Percentiles rank a stretch among this genome's conserved stretches.
These are phyloP conservation scores for Trichoderma sp. DNA, from an alignment of 2,329 filamentous ascomycete species.

Conservation along the genomic window DNA sequence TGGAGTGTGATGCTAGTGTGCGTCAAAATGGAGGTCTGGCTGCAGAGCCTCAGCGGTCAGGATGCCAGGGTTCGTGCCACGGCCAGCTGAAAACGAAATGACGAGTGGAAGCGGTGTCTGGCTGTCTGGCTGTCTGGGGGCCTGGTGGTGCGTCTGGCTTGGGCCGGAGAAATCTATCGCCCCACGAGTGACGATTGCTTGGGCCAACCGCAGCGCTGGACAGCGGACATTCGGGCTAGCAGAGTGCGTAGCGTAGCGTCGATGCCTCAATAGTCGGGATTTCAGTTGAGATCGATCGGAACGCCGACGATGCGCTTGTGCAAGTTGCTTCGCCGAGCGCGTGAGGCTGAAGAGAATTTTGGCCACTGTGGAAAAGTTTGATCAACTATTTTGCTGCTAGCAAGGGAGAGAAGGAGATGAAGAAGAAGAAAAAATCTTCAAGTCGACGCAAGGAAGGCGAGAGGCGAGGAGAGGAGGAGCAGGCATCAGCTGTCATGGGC, in stretches of 20 bases:
- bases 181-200: not conserved
- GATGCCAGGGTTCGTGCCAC: conserved; percentile 6
- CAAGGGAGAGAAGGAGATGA: not conserved
- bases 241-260: conserved; percentile 4
- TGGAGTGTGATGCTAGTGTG: not conserved
- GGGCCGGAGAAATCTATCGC: conserved; percentile 3
- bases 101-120: not conserved
- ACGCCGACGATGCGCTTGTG: conserved; percentile 8
- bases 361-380: not conserved
- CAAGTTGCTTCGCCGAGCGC: conserved; percentile 7
- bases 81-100: conserved; percentile 18
- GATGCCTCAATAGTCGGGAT: conserved; percentile 3
- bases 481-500: not conserved
- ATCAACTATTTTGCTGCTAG: not conserved
- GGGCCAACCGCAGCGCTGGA: conserved; percentile 2
- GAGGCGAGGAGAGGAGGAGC: not conserved
- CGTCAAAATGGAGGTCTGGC: not conserved
- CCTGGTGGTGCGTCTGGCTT: not conserved
- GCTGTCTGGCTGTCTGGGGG: not conserved
- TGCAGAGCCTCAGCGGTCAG: conserved; percentile 12
- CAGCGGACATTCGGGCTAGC: not conserved
- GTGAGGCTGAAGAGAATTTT: not conserved
- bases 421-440: not conserved
- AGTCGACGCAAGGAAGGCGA: not conserved
- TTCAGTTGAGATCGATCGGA: conserved; percentile 14